Evolutionary conservation across 345 rosid species (phyloP).

Genomic region (Hibiscus syriacus): DNA sequence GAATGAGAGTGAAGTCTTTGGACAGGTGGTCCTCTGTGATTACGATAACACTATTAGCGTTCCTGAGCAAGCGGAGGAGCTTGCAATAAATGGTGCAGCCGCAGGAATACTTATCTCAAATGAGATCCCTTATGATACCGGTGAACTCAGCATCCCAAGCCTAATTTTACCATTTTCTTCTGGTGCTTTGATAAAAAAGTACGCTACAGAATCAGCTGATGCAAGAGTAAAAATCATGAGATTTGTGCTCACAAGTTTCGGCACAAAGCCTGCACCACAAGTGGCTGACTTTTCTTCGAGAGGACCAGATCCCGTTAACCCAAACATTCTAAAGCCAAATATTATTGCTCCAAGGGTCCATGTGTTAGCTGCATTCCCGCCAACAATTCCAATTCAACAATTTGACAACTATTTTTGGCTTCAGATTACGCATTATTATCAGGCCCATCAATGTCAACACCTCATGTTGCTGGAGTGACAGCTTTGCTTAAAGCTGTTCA

Average conservation of each 20-base stretch:
- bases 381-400: not conserved
- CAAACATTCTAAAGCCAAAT: conserved; percentile 7
- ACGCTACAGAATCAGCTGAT: not conserved
- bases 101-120: not conserved
- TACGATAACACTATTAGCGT: not conserved
- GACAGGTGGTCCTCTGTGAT: too few relatives aligned
- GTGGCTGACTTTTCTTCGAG: conserved; percentile 5
- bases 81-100: not conserved
- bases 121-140: not conserved
- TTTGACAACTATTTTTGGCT: conserved; percentile 16
- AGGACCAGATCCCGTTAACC: conserved; percentile 9
- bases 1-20: not conserved
- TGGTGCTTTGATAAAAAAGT: not conserved
- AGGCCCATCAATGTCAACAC: too few relatives aligned
- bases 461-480: too few relatives aligned
- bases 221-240: not conserved
- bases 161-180: not conserved
- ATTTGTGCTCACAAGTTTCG: not conserved
- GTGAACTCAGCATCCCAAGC: not conserved
- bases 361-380: conserved; percentile 17
- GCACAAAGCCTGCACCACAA: conserved; percentile 2
- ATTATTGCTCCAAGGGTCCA: conserved; percentile 16
- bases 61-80: not conserved
- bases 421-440: too few relatives aligned
- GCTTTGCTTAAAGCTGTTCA: too few relatives aligned